phyloP scores from a whole-genome alignment of 1,284 basidiomycete genomes.

The Ustilago lituana region DNA sequence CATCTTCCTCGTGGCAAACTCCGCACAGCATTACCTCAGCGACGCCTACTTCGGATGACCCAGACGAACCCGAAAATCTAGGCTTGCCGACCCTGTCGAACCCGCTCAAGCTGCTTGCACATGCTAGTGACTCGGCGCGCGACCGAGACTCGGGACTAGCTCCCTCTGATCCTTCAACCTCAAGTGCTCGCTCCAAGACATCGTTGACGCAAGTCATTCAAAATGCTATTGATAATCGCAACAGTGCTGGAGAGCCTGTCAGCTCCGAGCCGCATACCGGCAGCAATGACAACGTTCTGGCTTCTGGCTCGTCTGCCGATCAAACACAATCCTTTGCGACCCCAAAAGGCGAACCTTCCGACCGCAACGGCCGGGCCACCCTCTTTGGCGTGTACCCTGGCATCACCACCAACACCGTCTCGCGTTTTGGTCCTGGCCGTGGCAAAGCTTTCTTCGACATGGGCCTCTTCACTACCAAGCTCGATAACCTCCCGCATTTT shows the following conservation, averaged over 20 bases:
- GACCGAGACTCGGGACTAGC: conserved; percentile 34
- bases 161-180: conserved; percentile 3
- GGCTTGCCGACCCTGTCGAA: conserved; percentile 48
- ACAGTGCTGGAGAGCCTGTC: conserved; percentile 1
- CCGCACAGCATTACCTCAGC: conserved; percentile 34
- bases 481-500: conserved; percentile 38
- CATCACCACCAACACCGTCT: conserved; percentile 27
- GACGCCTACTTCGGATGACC: conserved; percentile 39
- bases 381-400: conserved; percentile 26
- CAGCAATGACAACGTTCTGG: conserved; percentile 1
- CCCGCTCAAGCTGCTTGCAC: conserved; percentile 47
- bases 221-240: background rate
- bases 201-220: background rate
- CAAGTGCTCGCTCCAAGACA: background rate
- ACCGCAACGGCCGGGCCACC: conserved; percentile 13
- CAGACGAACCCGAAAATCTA: conserved; percentile 47
- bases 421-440: conserved; percentile 38
- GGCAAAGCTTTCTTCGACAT: conserved; percentile 48
- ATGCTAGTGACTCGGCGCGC: conserved; percentile 44
- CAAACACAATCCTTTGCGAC: background rate
- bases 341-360: background rate
- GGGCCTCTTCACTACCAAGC: conserved; percentile 43
- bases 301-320: background rate
- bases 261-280: background rate
- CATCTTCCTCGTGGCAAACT: conserved; percentile 28